Conservation (phyloP, 352 stramenopile species). For the Globisporangium perplexum region DNA sequence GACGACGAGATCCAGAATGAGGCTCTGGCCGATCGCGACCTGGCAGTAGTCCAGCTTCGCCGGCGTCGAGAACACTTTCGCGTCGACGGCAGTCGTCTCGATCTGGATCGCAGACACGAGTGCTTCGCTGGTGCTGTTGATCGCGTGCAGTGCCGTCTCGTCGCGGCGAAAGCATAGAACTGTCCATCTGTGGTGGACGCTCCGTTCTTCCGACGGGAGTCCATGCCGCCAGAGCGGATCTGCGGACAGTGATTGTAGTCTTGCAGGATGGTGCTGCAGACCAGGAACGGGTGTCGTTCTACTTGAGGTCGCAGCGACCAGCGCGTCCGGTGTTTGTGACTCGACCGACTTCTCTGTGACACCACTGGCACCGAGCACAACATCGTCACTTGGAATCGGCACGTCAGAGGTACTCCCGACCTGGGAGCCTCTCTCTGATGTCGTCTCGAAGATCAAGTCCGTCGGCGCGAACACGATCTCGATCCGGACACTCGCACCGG, state of each 20-base stretch:
- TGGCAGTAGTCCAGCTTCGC: conserved; percentile 74
- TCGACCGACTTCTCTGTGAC: conserved; percentile 1
- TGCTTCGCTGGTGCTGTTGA: conserved; percentile 12
- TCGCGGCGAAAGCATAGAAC: conserved; percentile 58
- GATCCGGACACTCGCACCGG: conserved; percentile 42
- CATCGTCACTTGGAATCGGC: no score
- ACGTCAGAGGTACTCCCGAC: no score
- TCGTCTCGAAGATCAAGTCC: conserved; percentile 33
- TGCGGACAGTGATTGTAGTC: neutral
- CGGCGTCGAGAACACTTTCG: conserved; percentile 37
- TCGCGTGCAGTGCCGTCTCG: conserved; percentile 7
- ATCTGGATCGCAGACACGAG: conserved; percentile 52
- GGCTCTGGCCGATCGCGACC: conserved; percentile 75
- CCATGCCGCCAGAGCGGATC: conserved; percentile 5
- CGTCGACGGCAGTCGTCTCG: conserved; percentile 51
- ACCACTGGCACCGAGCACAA: no score
- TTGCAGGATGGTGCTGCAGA: neutral
- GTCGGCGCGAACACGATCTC: conserved; percentile 79
- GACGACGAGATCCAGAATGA: conserved; percentile 51
- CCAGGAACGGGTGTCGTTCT: neutral
- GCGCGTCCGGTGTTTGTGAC: neutral
- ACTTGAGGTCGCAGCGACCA: conserved; percentile 5
- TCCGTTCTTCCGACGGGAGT: conserved; percentile 39
- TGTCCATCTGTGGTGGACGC: conserved; percentile 73
- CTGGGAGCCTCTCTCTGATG: no score